phyloP scores from a whole-genome alignment of 352 stramenopile genomes.

The Aphanomyces cochlioides region DNA sequence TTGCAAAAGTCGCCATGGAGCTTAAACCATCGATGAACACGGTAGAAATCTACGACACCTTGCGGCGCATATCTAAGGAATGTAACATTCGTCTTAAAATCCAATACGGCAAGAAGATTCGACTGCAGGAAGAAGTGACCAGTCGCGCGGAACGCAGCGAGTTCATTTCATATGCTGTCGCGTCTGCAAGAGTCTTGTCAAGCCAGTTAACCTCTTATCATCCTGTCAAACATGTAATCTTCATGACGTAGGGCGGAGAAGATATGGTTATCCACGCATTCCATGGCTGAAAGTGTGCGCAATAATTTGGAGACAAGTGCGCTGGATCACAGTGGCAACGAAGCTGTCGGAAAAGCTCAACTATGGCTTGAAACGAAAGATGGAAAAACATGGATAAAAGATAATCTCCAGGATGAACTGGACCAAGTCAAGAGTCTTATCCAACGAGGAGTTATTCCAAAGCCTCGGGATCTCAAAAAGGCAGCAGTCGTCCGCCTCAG shows the following conservation, averaged over 20 bases:
- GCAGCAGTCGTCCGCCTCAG: slow-evolving; percentile 38
- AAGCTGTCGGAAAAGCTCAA: slow-evolving; percentile 33
- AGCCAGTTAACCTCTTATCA: slow-evolving; percentile 25
- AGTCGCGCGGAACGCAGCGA: slow-evolving; percentile 30
- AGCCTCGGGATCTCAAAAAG: slow-evolving; percentile 57
- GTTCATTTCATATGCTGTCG: slow-evolving; percentile 37
- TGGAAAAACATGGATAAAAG: slow-evolving; percentile 57
- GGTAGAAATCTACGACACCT: slow-evolving; percentile 40
- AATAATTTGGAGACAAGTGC: slow-evolving; percentile 40
- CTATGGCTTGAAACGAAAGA: slow-evolving; percentile 68
- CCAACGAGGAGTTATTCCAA: slow-evolving; percentile 44
- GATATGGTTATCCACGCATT: slow-evolving; percentile 41
- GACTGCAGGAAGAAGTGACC: slow-evolving; percentile 31
- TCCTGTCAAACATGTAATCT: background rate
- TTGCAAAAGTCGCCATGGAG: slow-evolving; percentile 46
- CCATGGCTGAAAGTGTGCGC: slow-evolving; percentile 40
- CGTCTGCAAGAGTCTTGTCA: slow-evolving; percentile 33
- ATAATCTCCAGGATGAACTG: slow-evolving; percentile 40
- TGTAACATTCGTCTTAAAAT: slow-evolving; percentile 66
- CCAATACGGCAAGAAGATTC: slow-evolving; percentile 46
- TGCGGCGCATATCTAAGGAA: slow-evolving; percentile 43
- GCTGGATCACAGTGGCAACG: slow-evolving; percentile 30
- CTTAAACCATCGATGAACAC: slow-evolving; percentile 36
- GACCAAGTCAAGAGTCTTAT: slow-evolving; percentile 54
- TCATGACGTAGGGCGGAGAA: slow-evolving; percentile 31